Percentiles rank a stretch among this genome's conserved stretches.
phyloP scores from a whole-genome alignment of 176 grass and related monocot species.

The Stipa capillata region DNA sequence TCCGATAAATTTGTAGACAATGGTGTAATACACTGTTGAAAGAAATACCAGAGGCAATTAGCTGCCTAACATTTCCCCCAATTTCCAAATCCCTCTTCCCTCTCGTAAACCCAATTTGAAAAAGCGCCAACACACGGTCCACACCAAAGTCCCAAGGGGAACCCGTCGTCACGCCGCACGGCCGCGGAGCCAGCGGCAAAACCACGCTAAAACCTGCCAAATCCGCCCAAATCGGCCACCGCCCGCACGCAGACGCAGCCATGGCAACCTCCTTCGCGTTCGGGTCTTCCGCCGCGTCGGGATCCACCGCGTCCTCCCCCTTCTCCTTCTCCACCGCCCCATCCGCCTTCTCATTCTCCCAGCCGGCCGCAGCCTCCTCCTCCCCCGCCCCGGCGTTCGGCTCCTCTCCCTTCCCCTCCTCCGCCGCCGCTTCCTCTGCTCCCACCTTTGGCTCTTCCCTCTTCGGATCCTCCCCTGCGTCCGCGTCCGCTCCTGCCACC shows the following conservation, averaged over 20 bases:
- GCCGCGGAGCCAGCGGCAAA: neutral
- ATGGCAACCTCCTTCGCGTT: conserved; percentile 55
- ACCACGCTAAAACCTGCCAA: conserved; percentile 34
- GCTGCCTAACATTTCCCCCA: too few species aligned
- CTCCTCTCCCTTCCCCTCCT: conserved; percentile 18
- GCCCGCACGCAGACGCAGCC: conserved; percentile 10
- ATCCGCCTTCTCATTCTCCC: conserved; percentile 26
- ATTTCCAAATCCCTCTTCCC: neutral
- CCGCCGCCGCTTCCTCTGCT: conserved; percentile 1
- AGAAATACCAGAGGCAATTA: too few species aligned
- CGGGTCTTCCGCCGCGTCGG: conserved; percentile 18
- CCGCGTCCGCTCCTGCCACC: conserved; percentile 12
- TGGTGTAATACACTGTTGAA: too few species aligned
- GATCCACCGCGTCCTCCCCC: conserved; percentile 35
- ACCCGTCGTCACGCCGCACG: neutral
- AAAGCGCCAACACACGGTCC: neutral
- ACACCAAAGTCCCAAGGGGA: neutral
- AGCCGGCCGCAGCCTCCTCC: conserved; percentile 28
- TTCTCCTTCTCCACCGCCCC: conserved; percentile 32
- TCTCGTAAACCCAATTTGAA: neutral
- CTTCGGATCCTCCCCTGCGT: conserved; percentile 13
- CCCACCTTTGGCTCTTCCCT: conserved; percentile 25
- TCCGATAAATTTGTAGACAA: too few species aligned
- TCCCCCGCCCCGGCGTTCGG: conserved; percentile 25
- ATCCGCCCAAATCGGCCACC: conserved; percentile 20